Percentiles rank a stretch among this genome's conserved stretches.
Conservation (phyloP, 2,329 filamentous ascomycete genomes). For the Dothideomycetes sp. region DNA sequence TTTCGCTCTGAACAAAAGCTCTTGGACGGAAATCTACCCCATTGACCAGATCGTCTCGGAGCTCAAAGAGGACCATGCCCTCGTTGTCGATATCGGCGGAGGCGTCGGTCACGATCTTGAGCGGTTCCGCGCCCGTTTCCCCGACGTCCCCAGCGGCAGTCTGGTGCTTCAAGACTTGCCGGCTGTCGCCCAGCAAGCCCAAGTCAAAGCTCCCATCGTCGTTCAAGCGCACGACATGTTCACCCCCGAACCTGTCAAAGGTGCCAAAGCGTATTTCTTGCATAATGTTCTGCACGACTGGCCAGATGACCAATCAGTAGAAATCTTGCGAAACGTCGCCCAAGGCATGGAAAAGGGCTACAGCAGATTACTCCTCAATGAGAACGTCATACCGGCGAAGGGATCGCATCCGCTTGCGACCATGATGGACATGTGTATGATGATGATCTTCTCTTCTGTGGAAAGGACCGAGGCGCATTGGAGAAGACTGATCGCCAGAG, state of each 20-base stretch:
- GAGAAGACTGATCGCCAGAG: constrained; percentile 24
- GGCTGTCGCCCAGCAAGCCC: constrained; percentile 14
- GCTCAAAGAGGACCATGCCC: neutral
- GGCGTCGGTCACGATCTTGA: constrained; percentile 5
- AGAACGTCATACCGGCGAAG: constrained; percentile 7
- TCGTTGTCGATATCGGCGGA: constrained; percentile 13
- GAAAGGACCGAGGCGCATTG: constrained; percentile 33
- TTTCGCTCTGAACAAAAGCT: neutral
- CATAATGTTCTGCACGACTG: constrained; percentile 13
- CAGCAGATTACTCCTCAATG: constrained; percentile 9
- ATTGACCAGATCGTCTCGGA: neutral
- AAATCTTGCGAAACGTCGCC: constrained; percentile 5
- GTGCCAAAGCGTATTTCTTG: constrained; percentile 13
- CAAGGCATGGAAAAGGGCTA: constrained; percentile 8
- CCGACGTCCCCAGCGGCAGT: neutral
- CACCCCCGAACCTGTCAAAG: constrained; percentile 22
- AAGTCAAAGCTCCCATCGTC: constrained; percentile 13
- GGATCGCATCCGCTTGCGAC: neutral
- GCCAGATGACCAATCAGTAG: constrained; percentile 2
- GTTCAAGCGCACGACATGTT: constrained; percentile 24
- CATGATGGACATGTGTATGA: constrained; percentile 31
- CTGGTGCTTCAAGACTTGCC: constrained; percentile 18
- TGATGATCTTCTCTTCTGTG: constrained; percentile 25
- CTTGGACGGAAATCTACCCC: neutral
- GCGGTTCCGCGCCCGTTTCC: neutral